These are phyloP conservation scores for Tricholoma sp. DNA, from an alignment of 768 basidiomycete genomes.

Conservation along the genomic window DNA sequence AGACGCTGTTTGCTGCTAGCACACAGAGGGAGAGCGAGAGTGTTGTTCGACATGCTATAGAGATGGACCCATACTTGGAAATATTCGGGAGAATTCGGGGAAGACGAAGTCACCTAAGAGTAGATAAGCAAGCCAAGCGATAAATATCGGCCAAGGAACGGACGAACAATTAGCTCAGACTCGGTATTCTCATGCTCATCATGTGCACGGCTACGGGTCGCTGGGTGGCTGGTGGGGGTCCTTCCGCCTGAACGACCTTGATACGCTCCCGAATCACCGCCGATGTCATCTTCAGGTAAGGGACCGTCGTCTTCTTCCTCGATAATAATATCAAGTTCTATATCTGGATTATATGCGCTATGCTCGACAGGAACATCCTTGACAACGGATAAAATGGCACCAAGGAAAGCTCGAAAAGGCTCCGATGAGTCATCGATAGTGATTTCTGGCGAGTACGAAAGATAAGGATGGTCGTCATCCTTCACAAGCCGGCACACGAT, in stretches of 20 bases:
- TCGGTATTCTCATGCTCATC: too few relatives aligned
- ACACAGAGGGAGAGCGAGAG: too few relatives aligned
- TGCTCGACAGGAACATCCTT: conserved; percentile 10
- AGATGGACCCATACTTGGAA: background rate
- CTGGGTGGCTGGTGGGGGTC: background rate
- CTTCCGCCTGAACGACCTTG: conserved; percentile 5
- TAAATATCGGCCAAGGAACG: background rate
- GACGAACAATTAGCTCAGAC: background rate
- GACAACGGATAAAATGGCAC: too few relatives aligned
- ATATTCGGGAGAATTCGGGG: background rate
- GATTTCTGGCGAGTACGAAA: conserved; percentile 18
- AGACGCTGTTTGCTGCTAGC: conserved; percentile 8
- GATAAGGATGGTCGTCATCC: conserved; percentile 14
- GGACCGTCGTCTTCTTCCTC: conserved; percentile 14
- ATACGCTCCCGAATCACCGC: too few relatives aligned
- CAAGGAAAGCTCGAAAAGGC: conserved; percentile 18
- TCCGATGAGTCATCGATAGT: conserved; percentile 14
- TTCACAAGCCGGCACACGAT: conserved; percentile 7
- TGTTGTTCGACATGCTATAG: conserved; percentile 10
- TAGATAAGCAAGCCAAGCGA: too few relatives aligned
- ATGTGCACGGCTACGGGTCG: too few relatives aligned
- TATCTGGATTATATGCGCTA: conserved; percentile 10
- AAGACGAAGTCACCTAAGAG: too few relatives aligned
- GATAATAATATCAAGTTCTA: conserved; percentile 15
- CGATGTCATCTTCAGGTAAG: too few relatives aligned